Conservation (phyloP, 495 filamentous ascomycete species). For the Penicillium psychrofluorescens region DNA sequence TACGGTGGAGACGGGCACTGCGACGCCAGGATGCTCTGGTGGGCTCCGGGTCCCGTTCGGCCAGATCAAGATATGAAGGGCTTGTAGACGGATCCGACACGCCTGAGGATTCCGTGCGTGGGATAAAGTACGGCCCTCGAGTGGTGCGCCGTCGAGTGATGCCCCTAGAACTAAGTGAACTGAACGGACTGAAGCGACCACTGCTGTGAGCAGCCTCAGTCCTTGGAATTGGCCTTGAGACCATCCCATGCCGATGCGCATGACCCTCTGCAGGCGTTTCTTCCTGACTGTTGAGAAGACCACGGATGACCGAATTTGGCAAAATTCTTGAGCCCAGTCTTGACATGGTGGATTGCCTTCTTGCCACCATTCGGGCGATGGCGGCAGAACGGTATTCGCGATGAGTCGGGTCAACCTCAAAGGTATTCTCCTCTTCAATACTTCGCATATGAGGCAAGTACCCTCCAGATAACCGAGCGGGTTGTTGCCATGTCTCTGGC, state of each 20-base stretch:
- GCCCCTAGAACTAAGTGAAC: conserved; percentile 30
- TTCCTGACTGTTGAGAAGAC: conserved; percentile 37
- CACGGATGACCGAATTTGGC: conserved; percentile 41
- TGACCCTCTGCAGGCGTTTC: conserved; percentile 43
- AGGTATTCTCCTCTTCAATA: conserved; percentile 25
- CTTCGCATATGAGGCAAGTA: conserved; percentile 23
- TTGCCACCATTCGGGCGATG: conserved; percentile 35
- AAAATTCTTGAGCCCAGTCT: conserved; percentile 43
- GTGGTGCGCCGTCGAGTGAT: conserved; percentile 31
- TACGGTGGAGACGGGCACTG: conserved; percentile 33
- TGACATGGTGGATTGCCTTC: conserved; percentile 45
- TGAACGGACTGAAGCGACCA: conserved; percentile 39
- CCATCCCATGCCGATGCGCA: conserved; percentile 40
- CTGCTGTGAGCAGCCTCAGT: conserved; percentile 29
- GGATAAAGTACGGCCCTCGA: conserved; percentile 31
- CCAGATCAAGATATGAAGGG: conserved; percentile 15
- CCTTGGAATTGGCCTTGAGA: conserved; percentile 32
- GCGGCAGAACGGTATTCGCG: conserved; percentile 29
- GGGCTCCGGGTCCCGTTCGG: conserved; percentile 21
- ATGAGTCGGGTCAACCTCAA: conserved; percentile 17
- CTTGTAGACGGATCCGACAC: conserved; percentile 17
- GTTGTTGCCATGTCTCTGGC: conserved; percentile 17
- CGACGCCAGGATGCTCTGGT: conserved; percentile 37
- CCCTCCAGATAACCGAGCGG: conserved; percentile 7
- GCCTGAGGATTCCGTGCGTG: conserved; percentile 24